Base-by-base conservation (phyloP, 352 stramenopile species). In the Elongisporangium prolatum region DNA sequence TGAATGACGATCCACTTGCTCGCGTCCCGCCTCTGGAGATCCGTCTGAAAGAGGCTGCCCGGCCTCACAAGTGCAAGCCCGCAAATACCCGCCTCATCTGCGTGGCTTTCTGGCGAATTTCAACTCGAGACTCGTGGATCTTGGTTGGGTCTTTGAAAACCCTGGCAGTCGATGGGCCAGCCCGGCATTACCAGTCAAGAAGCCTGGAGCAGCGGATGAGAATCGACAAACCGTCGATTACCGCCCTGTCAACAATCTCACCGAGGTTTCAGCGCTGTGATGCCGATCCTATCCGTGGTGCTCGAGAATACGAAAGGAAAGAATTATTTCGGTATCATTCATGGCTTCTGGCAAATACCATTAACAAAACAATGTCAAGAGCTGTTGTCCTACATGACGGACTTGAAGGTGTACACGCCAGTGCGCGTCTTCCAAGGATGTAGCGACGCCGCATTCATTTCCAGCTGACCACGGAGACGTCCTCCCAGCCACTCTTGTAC, bases 311-410 rank as follows among this genome's bases (percentile, higher is more conserved):
- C 61, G 21, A 25, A 24, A 4, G 60, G 60, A 0, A 54, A 37
- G 9, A 21, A 34, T 6, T 25, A 49, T 49, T 57, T 57, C 21
- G 56, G 56, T 54, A 61, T 66, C 28, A 54, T 60, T 14, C 52
- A 57, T 21, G 60, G 54, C 21, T 61, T 53, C 17, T 68, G 65
- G 65, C 65, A 72, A 48, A 25, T 72, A 13, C 56, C 56, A 17
- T 50, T 72, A 14, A 11, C 49, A 50, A 20, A 56, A 34, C 60
- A 60, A 20, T 58, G 40, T 24, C 60, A 63, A 51, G 57, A 65
- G 40, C 21, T 72, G 4, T 28, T 65, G 2, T 72, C 65, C n/a
- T 63, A 63, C 52, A 61, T 69, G 61, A 65, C 56, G n/a, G 47
- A 65, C 38, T 14, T 20, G 13, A 64, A 53, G 9, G 18, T 72